Evolutionary conservation across 176 grass and related monocot species (phyloP).

Genomic region (Aechmea fasciata): DNA sequence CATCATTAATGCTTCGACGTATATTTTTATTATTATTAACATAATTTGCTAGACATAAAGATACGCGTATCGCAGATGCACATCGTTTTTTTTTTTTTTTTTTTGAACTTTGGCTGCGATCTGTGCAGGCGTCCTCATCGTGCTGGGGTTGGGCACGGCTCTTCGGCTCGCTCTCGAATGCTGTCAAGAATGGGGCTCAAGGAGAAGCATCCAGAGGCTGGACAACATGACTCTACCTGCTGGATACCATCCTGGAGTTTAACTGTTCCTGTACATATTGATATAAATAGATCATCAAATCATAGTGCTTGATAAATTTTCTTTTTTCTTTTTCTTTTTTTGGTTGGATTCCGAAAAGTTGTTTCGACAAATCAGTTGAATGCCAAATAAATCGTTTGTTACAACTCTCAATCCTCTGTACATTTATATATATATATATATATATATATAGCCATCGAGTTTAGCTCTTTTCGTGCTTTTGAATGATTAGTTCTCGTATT

Average conservation of each 20-base stretch:
- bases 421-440: too few species aligned
- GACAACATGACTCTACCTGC: constrained; percentile 36
- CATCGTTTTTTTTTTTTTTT: not conserved
- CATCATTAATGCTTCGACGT: too few species aligned
- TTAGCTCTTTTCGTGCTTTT: too few species aligned
- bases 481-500: too few species aligned
- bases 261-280: constrained; percentile 35
- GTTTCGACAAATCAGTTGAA: not conserved
- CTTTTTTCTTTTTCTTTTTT: not conserved
- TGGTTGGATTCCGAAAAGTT: not conserved
- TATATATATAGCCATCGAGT: too few species aligned
- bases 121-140: constrained; percentile 73
- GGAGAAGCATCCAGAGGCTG: constrained; percentile 55
- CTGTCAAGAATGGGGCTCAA: constrained; percentile 63
- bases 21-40: too few species aligned
- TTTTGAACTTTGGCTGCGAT: not conserved
- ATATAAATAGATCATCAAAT: constrained; percentile 12
- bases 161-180: constrained; percentile 83
- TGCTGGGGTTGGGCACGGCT: constrained; percentile 86
- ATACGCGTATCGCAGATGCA: too few species aligned
- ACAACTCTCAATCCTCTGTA: too few species aligned
- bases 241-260: constrained; percentile 74
- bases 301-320: not conserved
- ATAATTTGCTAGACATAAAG: too few species aligned
- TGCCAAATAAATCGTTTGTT: not conserved